Evolutionary conservation across 164 flowering plant species (phyloP).

Genomic region (Chloranthus sessilifolius): DNA sequence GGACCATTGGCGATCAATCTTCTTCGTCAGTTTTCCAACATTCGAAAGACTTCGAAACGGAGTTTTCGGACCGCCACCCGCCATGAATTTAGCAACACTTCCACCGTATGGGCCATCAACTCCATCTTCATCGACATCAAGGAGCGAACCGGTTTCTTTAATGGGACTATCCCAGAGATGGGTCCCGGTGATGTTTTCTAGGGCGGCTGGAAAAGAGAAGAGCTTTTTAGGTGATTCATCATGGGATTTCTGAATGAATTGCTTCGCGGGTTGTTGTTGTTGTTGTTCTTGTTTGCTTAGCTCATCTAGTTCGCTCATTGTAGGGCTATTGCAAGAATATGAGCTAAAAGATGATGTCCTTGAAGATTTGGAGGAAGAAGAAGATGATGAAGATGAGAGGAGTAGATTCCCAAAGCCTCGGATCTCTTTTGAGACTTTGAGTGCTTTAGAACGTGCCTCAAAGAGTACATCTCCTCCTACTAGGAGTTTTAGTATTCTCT

Average conservation of each 20-base stretch:
- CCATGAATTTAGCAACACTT: constrained; percentile 11
- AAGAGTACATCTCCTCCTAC: constrained; percentile 27
- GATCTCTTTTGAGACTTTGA: constrained; percentile 45
- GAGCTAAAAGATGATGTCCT: constrained; percentile 35
- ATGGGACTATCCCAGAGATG: constrained; percentile 31
- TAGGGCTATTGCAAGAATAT: constrained; percentile 21
- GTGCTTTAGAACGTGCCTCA: constrained; percentile 43
- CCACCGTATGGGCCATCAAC: constrained; percentile 7
- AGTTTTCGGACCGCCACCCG: constrained; percentile 12
- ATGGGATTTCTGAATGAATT: constrained; percentile 1
- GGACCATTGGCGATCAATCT: constrained; percentile 32
- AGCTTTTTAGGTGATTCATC: constrained; percentile 9
- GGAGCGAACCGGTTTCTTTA: constrained; percentile 30
- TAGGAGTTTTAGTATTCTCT: constrained; percentile 29
- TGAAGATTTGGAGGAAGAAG: constrained; percentile 19
- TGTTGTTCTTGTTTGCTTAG: constrained; percentile 7
- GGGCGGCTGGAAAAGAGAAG: too few species aligned
- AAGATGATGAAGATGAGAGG: constrained; percentile 18
- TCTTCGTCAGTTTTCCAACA: constrained; percentile 26
- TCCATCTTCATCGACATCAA: constrained; percentile 20
- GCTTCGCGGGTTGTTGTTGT: not conserved
- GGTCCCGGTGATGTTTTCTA: constrained; percentile 2
- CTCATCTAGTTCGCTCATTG: constrained; percentile 23
- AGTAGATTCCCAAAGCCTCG: constrained; percentile 49
- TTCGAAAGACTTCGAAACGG: constrained; percentile 23